Percentiles rank a stretch among this genome's conserved stretches.
Evolutionary conservation across 2,329 filamentous ascomycete genomes (phyloP).

Genomic region (Diaporthe batatas): DNA sequence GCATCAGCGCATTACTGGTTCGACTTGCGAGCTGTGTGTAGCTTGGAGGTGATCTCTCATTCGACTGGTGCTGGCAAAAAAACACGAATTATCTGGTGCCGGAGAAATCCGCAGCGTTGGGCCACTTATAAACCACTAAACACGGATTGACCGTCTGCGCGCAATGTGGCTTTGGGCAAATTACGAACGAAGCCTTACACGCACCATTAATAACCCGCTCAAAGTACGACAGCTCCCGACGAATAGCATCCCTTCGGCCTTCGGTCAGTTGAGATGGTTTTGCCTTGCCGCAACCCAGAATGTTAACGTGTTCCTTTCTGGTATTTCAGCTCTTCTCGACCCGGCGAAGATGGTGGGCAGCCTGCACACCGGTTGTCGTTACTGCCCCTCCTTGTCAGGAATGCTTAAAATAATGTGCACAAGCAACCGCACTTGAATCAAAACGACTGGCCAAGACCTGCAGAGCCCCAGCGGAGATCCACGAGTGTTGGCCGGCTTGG

Average conservation of each 20-base stretch:
- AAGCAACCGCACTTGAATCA: not conserved
- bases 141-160: not conserved
- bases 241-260: too few relatives aligned
- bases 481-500: constrained; percentile 1
- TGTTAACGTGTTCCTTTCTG: not conserved
- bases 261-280: too few relatives aligned
- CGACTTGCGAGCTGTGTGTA: not conserved
- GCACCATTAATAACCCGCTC: not conserved
- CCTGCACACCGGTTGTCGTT: not conserved
- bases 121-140: not conserved
- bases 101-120: constrained; percentile 6
- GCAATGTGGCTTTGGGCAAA: constrained; percentile 3
- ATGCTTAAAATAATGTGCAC: not conserved
- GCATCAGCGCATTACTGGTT: not conserved
- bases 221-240: not conserved
- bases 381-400: not conserved
- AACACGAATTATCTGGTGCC: not conserved
- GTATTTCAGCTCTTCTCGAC: not conserved
- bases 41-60: not conserved
- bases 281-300: not conserved
- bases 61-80: not conserved
- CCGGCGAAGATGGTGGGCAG: not conserved
- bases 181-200: not conserved
- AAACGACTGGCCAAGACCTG: constrained; percentile 3
- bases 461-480: not conserved